phyloP scores from a whole-genome alignment of 768 basidiomycete species.

The Pulveroboletus sp. region DNA sequence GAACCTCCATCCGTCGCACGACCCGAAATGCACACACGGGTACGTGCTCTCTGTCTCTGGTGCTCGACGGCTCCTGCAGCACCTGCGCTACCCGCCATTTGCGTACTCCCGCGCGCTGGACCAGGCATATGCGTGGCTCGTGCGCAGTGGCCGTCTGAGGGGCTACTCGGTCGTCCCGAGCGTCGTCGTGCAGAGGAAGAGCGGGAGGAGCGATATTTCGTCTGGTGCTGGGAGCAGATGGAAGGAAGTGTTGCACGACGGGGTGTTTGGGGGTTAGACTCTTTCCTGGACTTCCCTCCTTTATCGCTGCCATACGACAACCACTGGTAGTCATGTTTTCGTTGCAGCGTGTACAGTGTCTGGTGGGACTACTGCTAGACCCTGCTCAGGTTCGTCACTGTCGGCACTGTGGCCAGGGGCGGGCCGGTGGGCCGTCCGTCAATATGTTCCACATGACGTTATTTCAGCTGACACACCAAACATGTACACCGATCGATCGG shows the following conservation, averaged over 20 bases:
- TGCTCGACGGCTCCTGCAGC: constrained; percentile 54
- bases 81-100: constrained; percentile 59
- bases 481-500: no score
- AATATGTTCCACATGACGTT: no score
- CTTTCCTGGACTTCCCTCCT: no score
- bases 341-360: no score
- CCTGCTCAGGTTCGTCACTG: no score
- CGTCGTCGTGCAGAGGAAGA: constrained; percentile 62
- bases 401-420: no score
- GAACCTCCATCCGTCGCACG: neutral
- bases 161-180: constrained; percentile 66
- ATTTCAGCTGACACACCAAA: no score
- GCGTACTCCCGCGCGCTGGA: constrained; percentile 77
- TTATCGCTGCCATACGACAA: no score
- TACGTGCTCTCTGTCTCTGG: constrained; percentile 59
- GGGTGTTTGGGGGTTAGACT: no score
- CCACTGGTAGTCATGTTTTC: no score
- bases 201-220: constrained; percentile 51
- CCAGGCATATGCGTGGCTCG: constrained; percentile 66
- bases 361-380: no score
- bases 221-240: constrained; percentile 47
- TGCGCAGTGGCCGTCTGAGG: constrained; percentile 49
- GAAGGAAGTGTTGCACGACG: constrained; percentile 36
- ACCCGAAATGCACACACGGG: constrained; percentile 69
- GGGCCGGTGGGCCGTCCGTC: no score